A percentile compares a stretch with the other conserved stretches of the same genome.
phyloP scores from a whole-genome alignment of 1,284 basidiomycete species.

The Ceratobasidium theobromae region DNA sequence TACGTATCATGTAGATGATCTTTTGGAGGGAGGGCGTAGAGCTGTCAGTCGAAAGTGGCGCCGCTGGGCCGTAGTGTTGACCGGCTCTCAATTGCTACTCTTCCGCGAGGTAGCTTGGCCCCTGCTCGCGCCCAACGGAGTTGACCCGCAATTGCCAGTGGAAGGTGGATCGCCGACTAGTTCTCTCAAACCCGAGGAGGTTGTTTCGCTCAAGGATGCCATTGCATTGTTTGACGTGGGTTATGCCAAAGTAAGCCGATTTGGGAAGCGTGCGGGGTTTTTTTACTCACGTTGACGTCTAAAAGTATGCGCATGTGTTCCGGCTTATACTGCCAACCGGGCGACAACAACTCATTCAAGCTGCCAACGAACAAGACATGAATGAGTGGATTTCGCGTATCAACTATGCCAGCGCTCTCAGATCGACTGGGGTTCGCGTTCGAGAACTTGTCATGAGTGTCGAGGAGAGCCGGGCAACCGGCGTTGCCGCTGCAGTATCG shows the following conservation, averaged over 20 bases:
- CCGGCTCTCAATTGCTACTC: constrained; percentile 87
- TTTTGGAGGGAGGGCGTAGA: constrained; percentile 74
- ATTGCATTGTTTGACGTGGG: constrained; percentile 79
- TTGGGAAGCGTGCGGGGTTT: neutral
- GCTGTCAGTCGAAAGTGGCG: constrained; percentile 83
- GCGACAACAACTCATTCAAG: constrained; percentile 81
- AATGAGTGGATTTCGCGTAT: constrained; percentile 92
- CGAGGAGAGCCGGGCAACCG: constrained; percentile 72
- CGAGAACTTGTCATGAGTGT: constrained; percentile 69
- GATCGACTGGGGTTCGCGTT: constrained; percentile 82
- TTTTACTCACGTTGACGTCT: constrained; percentile 2
- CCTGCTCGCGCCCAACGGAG: constrained; percentile 19
- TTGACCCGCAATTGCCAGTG: neutral
- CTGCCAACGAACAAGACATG: constrained; percentile 70
- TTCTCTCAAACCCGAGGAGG: constrained; percentile 83
- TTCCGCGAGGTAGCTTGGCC: constrained; percentile 84
- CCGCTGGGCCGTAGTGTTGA: constrained; percentile 82
- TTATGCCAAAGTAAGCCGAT: constrained; percentile 64
- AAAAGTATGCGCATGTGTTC: constrained; percentile 70
- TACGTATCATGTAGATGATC: constrained; percentile 57
- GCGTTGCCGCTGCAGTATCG: constrained; percentile 79
- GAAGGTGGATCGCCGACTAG: constrained; percentile 52
- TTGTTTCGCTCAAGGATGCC: constrained; percentile 75
- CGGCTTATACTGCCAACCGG: constrained; percentile 76
- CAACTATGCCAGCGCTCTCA: constrained; percentile 94